These are phyloP conservation scores for Trichophyton simii DNA, from an alignment of 2,329 filamentous ascomycete species.

Conservation along the genomic window DNA sequence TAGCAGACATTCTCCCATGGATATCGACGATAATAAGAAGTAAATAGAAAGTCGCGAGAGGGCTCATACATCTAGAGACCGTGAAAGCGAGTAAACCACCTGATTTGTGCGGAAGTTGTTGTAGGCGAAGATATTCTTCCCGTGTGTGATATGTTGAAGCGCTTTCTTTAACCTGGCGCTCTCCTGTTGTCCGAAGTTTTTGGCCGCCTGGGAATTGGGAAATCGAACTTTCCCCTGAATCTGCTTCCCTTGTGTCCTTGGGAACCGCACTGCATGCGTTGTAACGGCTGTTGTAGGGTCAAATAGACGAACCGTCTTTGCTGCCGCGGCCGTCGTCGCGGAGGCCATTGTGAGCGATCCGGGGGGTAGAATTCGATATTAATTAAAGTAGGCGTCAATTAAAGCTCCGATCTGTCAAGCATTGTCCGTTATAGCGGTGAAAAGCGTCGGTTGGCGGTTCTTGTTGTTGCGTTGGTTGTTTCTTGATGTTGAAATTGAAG, in stretches of 20 bases:
- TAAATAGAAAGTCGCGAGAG: too few relatives aligned
- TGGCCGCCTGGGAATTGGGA: slow-evolving; percentile 32
- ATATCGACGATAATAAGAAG: not conserved
- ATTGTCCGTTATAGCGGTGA: not conserved
- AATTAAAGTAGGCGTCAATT: not conserved
- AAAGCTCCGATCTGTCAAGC: not conserved
- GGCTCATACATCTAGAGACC: slow-evolving; percentile 40
- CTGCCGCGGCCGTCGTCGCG: slow-evolving; percentile 8
- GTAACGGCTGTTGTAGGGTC: slow-evolving; percentile 12
- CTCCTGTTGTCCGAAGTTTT: slow-evolving; percentile 27
- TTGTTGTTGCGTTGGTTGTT: not conserved
- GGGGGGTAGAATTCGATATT: not conserved
- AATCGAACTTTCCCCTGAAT: slow-evolving; percentile 33
- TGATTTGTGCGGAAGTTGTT: slow-evolving; percentile 50
- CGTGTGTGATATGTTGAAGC: slow-evolving; percentile 37
- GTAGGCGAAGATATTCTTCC: slow-evolving; percentile 51
- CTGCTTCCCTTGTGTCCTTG: slow-evolving; percentile 14
- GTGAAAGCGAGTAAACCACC: slow-evolving; percentile 50
- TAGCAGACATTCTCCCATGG: not conserved
- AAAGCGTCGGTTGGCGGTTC: not conserved
- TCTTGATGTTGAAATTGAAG: not conserved
- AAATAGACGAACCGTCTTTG: slow-evolving; percentile 9
- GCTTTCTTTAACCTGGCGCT: slow-evolving; percentile 33
- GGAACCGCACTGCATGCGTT: slow-evolving; percentile 11
- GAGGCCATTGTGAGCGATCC: slow-evolving; percentile 4